Conservation (phyloP, 495 filamentous ascomycete species). For the Trichocladium uniseriatum region DNA sequence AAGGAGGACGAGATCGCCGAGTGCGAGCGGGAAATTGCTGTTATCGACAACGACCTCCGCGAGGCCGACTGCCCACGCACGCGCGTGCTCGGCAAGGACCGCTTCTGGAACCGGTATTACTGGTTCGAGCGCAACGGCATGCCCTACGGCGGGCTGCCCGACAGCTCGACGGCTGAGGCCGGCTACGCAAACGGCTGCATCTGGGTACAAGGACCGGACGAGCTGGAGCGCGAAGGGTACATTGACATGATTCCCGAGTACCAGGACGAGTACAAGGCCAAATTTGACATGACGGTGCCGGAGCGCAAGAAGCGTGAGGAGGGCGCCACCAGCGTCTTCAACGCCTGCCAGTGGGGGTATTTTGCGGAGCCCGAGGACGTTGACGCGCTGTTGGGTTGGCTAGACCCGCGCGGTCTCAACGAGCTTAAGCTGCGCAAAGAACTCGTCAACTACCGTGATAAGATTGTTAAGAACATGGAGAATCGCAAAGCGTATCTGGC, state of each 20-base stretch:
- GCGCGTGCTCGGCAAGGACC: slow-evolving; percentile 77
- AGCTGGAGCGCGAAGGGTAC: slow-evolving; percentile 72
- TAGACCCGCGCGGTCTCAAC: slow-evolving; percentile 73
- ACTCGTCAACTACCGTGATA: slow-evolving; percentile 63
- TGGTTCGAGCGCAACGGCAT: slow-evolving; percentile 99
- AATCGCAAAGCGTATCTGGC: slow-evolving; percentile 62
- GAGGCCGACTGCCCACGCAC: slow-evolving; percentile 90
- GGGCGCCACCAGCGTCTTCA: slow-evolving; percentile 65
- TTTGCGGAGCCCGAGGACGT: slow-evolving; percentile 70
- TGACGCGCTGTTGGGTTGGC: slow-evolving; percentile 73
- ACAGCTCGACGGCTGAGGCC: slow-evolving; percentile 77
- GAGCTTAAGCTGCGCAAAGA: slow-evolving; percentile 82
- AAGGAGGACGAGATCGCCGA: slow-evolving; percentile 68
- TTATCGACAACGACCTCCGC: slow-evolving; percentile 81
- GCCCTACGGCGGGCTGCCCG: slow-evolving; percentile 83
- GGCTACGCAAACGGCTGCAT: slow-evolving; percentile 88
- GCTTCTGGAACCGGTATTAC: slow-evolving; percentile 97
- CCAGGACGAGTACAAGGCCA: slow-evolving; percentile 50
- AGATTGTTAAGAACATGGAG: slow-evolving; percentile 72
- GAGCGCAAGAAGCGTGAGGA: slow-evolving; percentile 84
- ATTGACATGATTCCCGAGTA: slow-evolving; percentile 62
- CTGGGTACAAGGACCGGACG: slow-evolving; percentile 93
- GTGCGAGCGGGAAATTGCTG: slow-evolving; percentile 73
- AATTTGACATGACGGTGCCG: slow-evolving; percentile 69
- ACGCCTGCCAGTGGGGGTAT: slow-evolving; percentile 81